Base-by-base conservation (phyloP, 352 stramenopile species). In the Globisporangium heterothallicum region DNA sequence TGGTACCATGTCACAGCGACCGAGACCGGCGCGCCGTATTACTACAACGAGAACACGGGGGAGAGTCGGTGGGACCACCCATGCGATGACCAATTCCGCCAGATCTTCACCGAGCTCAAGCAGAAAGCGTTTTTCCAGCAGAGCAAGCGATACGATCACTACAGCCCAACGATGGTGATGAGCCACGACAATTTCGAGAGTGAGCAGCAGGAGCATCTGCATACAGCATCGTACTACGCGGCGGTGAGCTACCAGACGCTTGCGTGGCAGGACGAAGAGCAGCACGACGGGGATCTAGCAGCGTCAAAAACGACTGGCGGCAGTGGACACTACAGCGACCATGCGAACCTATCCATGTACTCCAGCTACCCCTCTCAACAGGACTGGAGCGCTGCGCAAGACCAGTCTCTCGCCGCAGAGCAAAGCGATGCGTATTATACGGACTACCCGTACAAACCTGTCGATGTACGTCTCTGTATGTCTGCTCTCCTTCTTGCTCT, bases 21-120 rank as follows among this genome's bases (percentile, higher is more conserved):
- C 3, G 70, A 86, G 58, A 81, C 66, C 14, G 73, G 66, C 9
- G 63, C 70, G 32, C 78, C 78, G 45, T 92, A 92, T 38, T 94
- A 92, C 44, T 94, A 94, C 66, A 86, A 88, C 47, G 66, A 78
- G n/a, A 53, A 70, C 14, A 83, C 70, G 1, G 80, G 81, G 8
- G 83, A 92, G 46, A 94, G 83, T 54, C 67, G 79, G 30, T 94
- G 83, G 83, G 83, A 92, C 43, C 83, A 94, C 59, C 83, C 83
- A 6, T 70, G 64, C 38, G 83, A 94, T 48, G 72, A 89, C 16
- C 56, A 84, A 1, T 94, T 86, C 60, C 78, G 75, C 26, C 64
- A 70, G 34, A 53, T 86, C 19, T 81, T 74, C 18, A 49, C 58
- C 9, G 60, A 87, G 0, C 49, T 77, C 22, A 81, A 70, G 49